These are phyloP conservation scores for Excoecaria cochinchinensis DNA, from an alignment of 345 rosid species.

Conservation along the genomic window DNA sequence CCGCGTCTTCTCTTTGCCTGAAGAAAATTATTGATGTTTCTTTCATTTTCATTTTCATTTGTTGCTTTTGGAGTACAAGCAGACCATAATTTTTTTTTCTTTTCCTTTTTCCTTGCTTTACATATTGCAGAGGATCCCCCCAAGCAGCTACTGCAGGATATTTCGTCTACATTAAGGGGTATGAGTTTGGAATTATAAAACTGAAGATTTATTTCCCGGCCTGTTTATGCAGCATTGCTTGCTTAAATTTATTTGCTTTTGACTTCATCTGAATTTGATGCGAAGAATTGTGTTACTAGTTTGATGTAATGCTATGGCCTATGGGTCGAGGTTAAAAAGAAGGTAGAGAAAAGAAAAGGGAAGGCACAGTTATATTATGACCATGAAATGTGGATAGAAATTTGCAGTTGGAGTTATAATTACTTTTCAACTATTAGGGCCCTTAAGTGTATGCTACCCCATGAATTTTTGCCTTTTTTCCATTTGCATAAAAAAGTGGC, in stretches of 20 bases:
- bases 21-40: background rate
- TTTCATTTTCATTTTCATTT: background rate
- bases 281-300: background rate
- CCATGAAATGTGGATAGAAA: too few relatives aligned
- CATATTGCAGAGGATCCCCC: constrained; percentile 24
- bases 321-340: background rate
- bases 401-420: background rate
- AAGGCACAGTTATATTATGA: too few relatives aligned
- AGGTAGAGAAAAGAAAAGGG: background rate
- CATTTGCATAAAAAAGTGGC: too few relatives aligned
- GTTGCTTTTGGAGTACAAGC: background rate
- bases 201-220: background rate
- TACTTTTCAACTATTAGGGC: background rate
- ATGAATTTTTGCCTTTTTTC: background rate
- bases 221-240: background rate
- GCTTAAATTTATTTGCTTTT: background rate
- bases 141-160: constrained; percentile 9
- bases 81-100: background rate
- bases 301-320: background rate
- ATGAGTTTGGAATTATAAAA: constrained; percentile 6
- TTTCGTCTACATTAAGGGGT: constrained; percentile 32
- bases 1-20: background rate
- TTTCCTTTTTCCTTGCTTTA: constrained; percentile 3
- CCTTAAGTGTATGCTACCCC: background rate
- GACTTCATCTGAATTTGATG: background rate